Evolutionary conservation across 192 early-diverging fungal genomes (phyloP), one percentile per base, ranked within the genome.

Genomic region (Coemansia sp.): DNA sequence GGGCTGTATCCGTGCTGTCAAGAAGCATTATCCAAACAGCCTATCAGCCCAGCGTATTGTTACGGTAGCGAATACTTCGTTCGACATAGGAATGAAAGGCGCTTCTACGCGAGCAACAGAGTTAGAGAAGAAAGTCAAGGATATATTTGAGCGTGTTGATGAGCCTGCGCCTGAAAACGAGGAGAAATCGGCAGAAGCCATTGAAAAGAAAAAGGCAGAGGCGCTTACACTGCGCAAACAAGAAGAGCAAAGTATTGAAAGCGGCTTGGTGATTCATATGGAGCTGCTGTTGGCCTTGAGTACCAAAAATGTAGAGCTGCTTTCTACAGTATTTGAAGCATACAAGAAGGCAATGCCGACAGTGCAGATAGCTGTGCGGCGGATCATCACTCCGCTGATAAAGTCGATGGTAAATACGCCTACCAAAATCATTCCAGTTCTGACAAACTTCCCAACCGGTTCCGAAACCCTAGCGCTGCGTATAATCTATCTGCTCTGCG

Each of bases 261-360:
- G 19, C 18, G 31, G 14, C 10, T 16, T 78, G 52, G 59, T 70
- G 13, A 18, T 40, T 10, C 66, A 70, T 35, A 36, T 59, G 12
- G 68, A 78, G 57, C 59, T 70, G 5, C 38, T 70, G n/a, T 26
- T 78, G 44, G 74, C 74, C 10, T 63, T 78, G 51, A 63, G 74
- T 38, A 67, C 74, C 11, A 68, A 68, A 52, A 78, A 78, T 20
- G 53, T 63, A 37, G 53, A 63, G 14, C 53, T 78, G 16, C 41
- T 70, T 5, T 20, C 36, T 11, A 37, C 53, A 6, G 50, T 78
- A 41, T 63, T 78, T 33, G 56, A 55, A 5, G 62, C 47, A 16
- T 78, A 67, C 31, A 47, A 49, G 12, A 7, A 35, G 0, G 50
- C 33, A 13, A 45, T 59, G 2, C 26, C 21, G 41, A 38, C 41